Conservation (phyloP, 2,329 filamentous ascomycete species). For the Gremmenia infestans region DNA sequence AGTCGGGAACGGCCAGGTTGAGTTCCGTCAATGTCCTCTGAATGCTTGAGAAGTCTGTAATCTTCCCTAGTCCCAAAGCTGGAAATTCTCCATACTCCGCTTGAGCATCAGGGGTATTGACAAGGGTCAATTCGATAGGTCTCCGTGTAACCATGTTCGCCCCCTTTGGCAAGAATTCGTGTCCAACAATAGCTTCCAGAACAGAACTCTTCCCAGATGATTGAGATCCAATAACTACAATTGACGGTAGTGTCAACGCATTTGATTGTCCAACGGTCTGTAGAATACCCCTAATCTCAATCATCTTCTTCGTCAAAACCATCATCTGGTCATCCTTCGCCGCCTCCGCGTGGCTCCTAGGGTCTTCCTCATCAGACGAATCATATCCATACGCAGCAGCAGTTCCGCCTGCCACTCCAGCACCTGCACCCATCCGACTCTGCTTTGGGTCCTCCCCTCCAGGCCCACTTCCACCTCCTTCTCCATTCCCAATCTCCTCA, state of each 20-base stretch:
- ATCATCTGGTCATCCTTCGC: slow-evolving; percentile 98
- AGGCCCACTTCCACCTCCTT: slow-evolving; percentile 37
- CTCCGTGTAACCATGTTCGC: slow-evolving; percentile 96
- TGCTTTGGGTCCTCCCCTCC: slow-evolving; percentile 48
- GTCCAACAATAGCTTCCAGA: slow-evolving; percentile 91
- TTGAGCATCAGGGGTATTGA: slow-evolving; percentile 85
- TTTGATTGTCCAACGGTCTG: slow-evolving; percentile 90
- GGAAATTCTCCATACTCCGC: slow-evolving; percentile 96
- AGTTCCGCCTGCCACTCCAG: slow-evolving; percentile 58
- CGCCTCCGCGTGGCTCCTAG: slow-evolving; percentile 55
- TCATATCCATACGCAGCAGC: slow-evolving; percentile 77
- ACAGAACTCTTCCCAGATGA: slow-evolving; percentile 98
- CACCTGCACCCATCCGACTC: slow-evolving; percentile 56
- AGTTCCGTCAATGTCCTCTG: slow-evolving; percentile 92
- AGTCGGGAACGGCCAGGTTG: slow-evolving; percentile 85
- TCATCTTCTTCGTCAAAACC: slow-evolving; percentile 98
- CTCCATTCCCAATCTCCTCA: slow-evolving; percentile 51
- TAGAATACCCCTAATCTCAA: slow-evolving; percentile 90
- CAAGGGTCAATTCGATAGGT: slow-evolving; percentile 90
- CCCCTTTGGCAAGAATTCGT: slow-evolving; percentile 97
- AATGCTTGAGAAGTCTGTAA: slow-evolving; percentile 87
- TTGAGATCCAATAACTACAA: slow-evolving; percentile 98
- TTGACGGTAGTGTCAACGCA: slow-evolving; percentile 83
- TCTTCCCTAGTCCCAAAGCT: slow-evolving; percentile 79
- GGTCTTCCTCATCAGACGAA: slow-evolving; percentile 59